A percentile compares a stretch with the other conserved stretches of the same genome.
These are phyloP conservation scores for Plectosphaerella sp. DNA, from an alignment of 2,329 filamentous ascomycete genomes.

Conservation along the genomic window DNA sequence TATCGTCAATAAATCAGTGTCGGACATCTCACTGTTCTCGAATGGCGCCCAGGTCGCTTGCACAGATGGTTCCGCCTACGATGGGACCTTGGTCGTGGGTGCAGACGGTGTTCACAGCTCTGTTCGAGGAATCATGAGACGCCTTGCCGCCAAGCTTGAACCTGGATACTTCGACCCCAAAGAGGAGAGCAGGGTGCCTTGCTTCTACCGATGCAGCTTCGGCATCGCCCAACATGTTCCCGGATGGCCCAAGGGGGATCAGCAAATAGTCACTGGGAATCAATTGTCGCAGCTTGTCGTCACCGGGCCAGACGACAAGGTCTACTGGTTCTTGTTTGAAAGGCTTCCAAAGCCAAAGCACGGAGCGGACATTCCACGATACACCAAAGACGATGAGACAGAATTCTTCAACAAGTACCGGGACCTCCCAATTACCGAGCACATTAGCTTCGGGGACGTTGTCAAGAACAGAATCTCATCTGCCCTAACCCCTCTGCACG, in stretches of 20 bases:
- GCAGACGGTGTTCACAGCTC: conserved; percentile 36
- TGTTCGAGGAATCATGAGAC: conserved; percentile 24
- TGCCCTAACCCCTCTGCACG: conserved; percentile 26
- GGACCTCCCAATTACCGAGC: conserved; percentile 15
- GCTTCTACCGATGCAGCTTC: conserved; percentile 29
- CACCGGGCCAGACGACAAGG: conserved; percentile 19
- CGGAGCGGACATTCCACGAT: conserved; percentile 24
- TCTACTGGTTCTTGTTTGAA: conserved; percentile 32
- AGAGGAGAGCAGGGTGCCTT: conserved; percentile 15
- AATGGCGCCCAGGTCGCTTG: conserved; percentile 22
- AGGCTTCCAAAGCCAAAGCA: conserved; percentile 20
- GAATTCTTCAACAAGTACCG: conserved; percentile 18
- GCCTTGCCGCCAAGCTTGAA: conserved; percentile 14
- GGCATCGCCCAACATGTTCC: conserved; percentile 26
- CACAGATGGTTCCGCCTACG: conserved; percentile 20
- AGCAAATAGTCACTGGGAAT: conserved; percentile 15
- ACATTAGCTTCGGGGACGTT: conserved; percentile 22
- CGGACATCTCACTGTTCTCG: conserved; percentile 4
- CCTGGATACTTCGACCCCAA: conserved; percentile 16
- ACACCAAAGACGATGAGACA: conserved; percentile 24
- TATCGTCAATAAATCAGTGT: conserved; percentile 11
- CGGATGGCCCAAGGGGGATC: conserved; percentile 12
- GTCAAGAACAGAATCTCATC: conserved; percentile 19
- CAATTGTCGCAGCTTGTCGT: conserved; percentile 20
- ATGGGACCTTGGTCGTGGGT: conserved; percentile 30